Evolutionary conservation across 1,139 yeast species (phyloP).

Genomic region (Maudiozyma humilis): DNA sequence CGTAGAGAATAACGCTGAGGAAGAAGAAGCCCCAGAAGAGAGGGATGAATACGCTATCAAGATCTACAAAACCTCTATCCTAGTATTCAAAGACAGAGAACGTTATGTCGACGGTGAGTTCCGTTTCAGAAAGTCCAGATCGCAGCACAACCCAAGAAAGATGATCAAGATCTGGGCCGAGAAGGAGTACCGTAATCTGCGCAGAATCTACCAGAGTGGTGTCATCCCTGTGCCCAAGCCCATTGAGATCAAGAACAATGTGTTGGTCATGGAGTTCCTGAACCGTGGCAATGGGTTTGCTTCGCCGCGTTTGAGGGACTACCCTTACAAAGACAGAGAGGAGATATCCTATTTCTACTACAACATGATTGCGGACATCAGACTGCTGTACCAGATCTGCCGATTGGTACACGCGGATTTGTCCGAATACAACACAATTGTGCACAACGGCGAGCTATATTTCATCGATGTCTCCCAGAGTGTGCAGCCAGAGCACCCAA

Average conservation of each 20-base stretch:
- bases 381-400: conserved; percentile 80
- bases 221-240: conserved; percentile 88
- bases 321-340: conserved; percentile 55
- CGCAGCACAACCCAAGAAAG: conserved; percentile 88
- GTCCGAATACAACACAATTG: conserved; percentile 87
- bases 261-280: conserved; percentile 88
- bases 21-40: background rate
- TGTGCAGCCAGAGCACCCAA: conserved; percentile 97
- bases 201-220: conserved; percentile 66
- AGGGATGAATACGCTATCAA: conserved; percentile 73
- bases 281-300: conserved; percentile 57
- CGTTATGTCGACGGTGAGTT: conserved; percentile 94
- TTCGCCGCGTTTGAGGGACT: conserved; percentile 80
- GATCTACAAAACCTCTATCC: conserved; percentile 88
- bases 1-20: background rate
- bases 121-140: conserved; percentile 74
- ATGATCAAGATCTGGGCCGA: conserved; percentile 99
- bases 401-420: conserved; percentile 93
- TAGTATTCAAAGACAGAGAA: conserved; percentile 93
- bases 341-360: conserved; percentile 64
- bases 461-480: conserved; percentile 96
- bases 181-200: conserved; percentile 88
- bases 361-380: conserved; percentile 74
- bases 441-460: conserved; percentile 71
- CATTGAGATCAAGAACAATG: conserved; percentile 77